These are phyloP conservation scores for Teunomyces pallodes DNA, from an alignment of 805 yeast genomes.

Conservation along the genomic window DNA sequence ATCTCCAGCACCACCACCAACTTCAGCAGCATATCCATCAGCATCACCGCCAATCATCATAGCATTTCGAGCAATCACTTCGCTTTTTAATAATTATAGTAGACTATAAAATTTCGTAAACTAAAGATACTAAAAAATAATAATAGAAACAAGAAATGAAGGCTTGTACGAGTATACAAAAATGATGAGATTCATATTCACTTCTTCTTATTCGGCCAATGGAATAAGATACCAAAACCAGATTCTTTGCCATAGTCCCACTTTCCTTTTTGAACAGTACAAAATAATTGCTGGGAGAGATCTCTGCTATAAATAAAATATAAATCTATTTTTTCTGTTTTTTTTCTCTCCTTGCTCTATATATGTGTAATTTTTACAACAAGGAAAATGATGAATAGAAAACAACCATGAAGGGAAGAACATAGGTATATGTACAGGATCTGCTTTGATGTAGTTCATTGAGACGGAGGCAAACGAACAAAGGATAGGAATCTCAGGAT, in stretches of 20 bases:
- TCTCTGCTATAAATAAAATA: conserved; percentile 2
- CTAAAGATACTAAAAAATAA: conserved; percentile 1
- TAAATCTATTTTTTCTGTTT: not conserved
- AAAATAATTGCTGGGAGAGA: not conserved
- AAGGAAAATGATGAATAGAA: conserved; percentile 1
- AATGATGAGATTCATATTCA: not conserved
- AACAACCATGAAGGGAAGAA: not conserved
- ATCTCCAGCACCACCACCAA: not conserved
- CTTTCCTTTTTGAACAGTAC: conserved; percentile 2
- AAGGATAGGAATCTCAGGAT: not conserved
- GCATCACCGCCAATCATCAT: not conserved
- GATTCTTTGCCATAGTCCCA: not conserved
- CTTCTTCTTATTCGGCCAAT: not conserved
- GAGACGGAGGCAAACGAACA: not conserved
- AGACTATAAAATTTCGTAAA: not conserved
- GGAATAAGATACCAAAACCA: not conserved
- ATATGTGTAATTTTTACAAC: conserved; percentile 2
- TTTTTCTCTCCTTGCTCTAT: conserved; percentile 1
- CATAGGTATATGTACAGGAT: conserved; percentile 1
- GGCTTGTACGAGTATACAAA: conserved; percentile 3
- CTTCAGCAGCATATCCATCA: not conserved
- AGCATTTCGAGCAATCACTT: not conserved
- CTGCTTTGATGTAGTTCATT: conserved; percentile 2
- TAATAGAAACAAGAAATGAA: conserved; percentile 2
- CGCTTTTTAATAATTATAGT: not conserved